Evolutionary conservation across 2,329 filamentous ascomycete species (phyloP).

Genomic region (Trichoderma arundinaceum): DNA sequence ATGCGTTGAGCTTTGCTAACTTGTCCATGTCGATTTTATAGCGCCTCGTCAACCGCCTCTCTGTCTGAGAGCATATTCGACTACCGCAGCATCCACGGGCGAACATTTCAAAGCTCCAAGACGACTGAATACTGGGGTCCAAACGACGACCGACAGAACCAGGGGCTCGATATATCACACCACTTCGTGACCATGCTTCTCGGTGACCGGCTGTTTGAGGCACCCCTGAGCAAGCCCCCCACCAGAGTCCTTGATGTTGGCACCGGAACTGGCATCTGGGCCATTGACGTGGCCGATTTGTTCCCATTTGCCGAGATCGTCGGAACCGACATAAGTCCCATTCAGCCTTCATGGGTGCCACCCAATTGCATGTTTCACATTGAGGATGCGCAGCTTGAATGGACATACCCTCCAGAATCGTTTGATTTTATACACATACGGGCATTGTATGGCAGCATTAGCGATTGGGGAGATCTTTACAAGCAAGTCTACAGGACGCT

Average conservation of each 20-base stretch:
- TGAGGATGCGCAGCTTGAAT: conserved; percentile 63
- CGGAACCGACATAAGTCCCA: conserved; percentile 51
- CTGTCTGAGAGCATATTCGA: conserved; percentile 45
- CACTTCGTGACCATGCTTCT: conserved; percentile 44
- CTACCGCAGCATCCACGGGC: conserved; percentile 49
- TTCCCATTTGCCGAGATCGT: conserved; percentile 46
- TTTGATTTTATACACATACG: conserved; percentile 35
- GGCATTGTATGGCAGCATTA: conserved; percentile 25
- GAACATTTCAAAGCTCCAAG: conserved; percentile 49
- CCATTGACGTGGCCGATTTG: conserved; percentile 51
- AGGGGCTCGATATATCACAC: conserved; percentile 49
- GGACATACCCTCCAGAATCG: conserved; percentile 45
- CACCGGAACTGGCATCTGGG: conserved; percentile 56
- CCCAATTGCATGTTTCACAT: conserved; percentile 64
- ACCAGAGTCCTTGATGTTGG: conserved; percentile 53
- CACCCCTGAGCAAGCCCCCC: conserved; percentile 46
- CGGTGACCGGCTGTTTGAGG: conserved; percentile 45
- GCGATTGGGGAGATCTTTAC: conserved; percentile 25
- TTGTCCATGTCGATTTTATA: not conserved
- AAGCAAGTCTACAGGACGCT: conserved; percentile 14
- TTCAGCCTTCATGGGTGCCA: conserved; percentile 56
- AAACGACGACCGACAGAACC: conserved; percentile 48
- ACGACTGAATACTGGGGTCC: conserved; percentile 47
- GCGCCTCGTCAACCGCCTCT: conserved; percentile 35
- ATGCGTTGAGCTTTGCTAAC: not conserved